A percentile compares a stretch with the other conserved stretches of the same genome.
Conservation (phyloP, 495 filamentous ascomycete species). For the Pseudotulostoma volvatum region DNA sequence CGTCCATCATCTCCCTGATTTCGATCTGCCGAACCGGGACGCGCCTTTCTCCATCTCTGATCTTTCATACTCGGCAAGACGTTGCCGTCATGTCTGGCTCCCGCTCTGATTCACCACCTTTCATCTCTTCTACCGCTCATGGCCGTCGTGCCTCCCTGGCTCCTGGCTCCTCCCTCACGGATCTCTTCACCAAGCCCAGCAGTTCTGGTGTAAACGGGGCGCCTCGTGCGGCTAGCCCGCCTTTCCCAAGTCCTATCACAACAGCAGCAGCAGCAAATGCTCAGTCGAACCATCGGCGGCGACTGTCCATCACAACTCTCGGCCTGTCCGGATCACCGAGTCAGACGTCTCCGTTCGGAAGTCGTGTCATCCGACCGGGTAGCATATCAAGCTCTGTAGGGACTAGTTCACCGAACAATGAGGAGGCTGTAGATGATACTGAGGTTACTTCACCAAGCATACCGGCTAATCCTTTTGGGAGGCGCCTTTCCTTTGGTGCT, state of each 20-base stretch:
- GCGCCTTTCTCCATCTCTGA: too few relatives aligned
- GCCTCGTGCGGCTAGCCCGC: constrained; percentile 19
- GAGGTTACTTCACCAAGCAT: constrained; percentile 35
- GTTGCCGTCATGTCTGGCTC: constrained; percentile 33
- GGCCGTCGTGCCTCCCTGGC: constrained; percentile 34
- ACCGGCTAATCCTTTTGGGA: constrained; percentile 58
- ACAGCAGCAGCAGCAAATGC: constrained; percentile 40
- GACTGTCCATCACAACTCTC: constrained; percentile 74
- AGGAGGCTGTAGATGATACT: constrained; percentile 79
- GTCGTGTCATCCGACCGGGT: constrained; percentile 43
- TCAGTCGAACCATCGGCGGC: constrained; percentile 55
- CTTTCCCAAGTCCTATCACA: constrained; percentile 47
- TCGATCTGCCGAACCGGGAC: too few relatives aligned
- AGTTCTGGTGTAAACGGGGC: constrained; percentile 8
- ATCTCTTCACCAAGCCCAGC: constrained; percentile 27
- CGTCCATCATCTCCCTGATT: too few relatives aligned
- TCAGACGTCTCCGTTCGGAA: constrained; percentile 37
- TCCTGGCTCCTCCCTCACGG: constrained; percentile 27
- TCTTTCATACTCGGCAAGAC: too few relatives aligned
- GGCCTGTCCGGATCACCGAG: constrained; percentile 70
- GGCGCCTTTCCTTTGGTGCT: constrained; percentile 83
- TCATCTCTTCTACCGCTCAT: constrained; percentile 22
- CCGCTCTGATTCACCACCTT: constrained; percentile 32
- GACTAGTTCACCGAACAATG: constrained; percentile 55
- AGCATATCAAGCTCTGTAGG: constrained; percentile 59